Conservation (phyloP, 1,284 basidiomycete species). For the Trichosporon ovoides region DNA sequence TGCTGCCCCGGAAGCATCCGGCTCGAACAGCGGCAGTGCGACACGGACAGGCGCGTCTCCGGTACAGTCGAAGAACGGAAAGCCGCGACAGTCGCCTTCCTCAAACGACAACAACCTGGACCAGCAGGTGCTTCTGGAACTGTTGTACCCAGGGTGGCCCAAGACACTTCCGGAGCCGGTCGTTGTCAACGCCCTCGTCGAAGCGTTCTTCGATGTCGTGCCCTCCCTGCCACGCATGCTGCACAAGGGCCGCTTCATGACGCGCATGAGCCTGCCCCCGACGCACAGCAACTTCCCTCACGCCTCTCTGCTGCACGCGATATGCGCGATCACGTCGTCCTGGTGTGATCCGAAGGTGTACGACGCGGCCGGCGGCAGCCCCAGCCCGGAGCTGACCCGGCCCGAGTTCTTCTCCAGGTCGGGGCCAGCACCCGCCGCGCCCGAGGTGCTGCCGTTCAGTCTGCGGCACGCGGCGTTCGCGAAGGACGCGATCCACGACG, state of each 20-base stretch:
- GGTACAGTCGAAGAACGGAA: background rate
- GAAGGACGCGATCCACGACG: constrained; percentile 41
- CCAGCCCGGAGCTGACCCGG: background rate
- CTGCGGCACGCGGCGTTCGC: constrained; percentile 37
- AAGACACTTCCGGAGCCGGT: constrained; percentile 44
- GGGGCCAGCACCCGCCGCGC: background rate
- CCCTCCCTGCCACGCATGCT: constrained; percentile 45
- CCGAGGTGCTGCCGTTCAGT: constrained; percentile 25
- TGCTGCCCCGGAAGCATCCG: too few species aligned
- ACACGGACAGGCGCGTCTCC: background rate
- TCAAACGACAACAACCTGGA: constrained; percentile 19
- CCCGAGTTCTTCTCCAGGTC: background rate
- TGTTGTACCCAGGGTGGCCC: constrained; percentile 49
- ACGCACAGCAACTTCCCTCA: constrained; percentile 51
- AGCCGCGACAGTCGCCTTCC: too few species aligned
- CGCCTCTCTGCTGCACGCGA: constrained; percentile 48
- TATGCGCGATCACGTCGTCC: constrained; percentile 46
- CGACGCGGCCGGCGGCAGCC: background rate
- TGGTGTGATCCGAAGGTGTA: constrained; percentile 21
- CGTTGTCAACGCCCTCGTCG: constrained; percentile 45
- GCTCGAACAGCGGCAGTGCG: background rate
- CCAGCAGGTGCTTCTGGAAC: constrained; percentile 39
- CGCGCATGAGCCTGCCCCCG: constrained; percentile 49
- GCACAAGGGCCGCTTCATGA: constrained; percentile 45
- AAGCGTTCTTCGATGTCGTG: constrained; percentile 45